A percentile compares a stretch with the other conserved stretches of the same genome.
phyloP scores from a whole-genome alignment of 2,329 filamentous ascomycete genomes.

The Xylaria sp. region DNA sequence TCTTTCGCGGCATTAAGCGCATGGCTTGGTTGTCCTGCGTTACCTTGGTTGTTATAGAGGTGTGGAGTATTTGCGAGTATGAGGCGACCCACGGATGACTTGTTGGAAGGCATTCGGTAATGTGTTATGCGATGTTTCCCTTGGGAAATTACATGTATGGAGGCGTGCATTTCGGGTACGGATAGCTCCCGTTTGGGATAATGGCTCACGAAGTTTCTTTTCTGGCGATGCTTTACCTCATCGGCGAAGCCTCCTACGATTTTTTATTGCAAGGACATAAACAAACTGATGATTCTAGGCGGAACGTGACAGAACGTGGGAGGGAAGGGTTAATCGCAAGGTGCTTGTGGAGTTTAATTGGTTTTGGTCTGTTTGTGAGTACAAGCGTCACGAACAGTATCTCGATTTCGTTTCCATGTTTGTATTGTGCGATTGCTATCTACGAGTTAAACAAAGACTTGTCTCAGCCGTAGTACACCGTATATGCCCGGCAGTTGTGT shows the following conservation, averaged over 20 bases:
- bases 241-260: background rate
- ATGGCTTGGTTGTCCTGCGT: background rate
- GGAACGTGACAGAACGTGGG: background rate
- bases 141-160: constrained; percentile 4
- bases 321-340: constrained; percentile 3
- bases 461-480: background rate
- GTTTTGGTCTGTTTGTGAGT: constrained; percentile 1
- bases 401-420: background rate
- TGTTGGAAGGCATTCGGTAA: background rate
- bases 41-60: constrained; percentile 11
- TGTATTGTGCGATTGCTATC: background rate
- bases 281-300: background rate
- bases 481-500: background rate
- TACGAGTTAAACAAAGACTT: background rate
- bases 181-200: constrained; percentile 4
- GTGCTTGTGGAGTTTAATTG: constrained; percentile 7
- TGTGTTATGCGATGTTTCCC: background rate
- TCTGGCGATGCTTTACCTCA: background rate
- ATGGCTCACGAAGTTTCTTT: constrained; percentile 16
- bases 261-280: constrained; percentile 4
- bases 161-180: constrained; percentile 18
- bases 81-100: constrained; percentile 13
- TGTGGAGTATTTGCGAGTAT: constrained; percentile 2
- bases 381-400: constrained; percentile 15
- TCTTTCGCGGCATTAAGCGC: background rate